Evolutionary conservation across 2,329 filamentous ascomycete species (phyloP).

Genomic region (Alternaria panax): DNA sequence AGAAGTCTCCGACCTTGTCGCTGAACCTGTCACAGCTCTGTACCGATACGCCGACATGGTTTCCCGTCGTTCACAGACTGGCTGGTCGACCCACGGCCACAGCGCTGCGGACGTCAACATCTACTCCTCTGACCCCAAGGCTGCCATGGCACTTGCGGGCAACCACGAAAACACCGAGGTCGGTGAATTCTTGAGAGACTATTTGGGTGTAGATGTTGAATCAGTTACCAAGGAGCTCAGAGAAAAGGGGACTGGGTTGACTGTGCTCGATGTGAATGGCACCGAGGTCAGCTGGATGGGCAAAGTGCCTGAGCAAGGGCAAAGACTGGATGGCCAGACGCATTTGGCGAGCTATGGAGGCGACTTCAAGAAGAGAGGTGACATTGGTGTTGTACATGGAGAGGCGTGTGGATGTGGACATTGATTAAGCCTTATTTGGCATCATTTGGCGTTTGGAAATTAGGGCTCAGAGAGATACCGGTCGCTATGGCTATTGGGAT

Average conservation of each 20-base stretch:
- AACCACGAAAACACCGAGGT: slow-evolving; percentile 97
- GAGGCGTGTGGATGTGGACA: slow-evolving; percentile 41
- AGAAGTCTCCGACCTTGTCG: slow-evolving; percentile 73
- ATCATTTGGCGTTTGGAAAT: neutral
- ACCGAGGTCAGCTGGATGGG: slow-evolving; percentile 54
- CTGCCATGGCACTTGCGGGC: slow-evolving; percentile 71
- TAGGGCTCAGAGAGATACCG: neutral
- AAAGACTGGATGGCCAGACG: slow-evolving; percentile 57
- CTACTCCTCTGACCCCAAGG: slow-evolving; percentile 77
- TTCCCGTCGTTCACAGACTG: slow-evolving; percentile 84
- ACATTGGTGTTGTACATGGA: slow-evolving; percentile 36
- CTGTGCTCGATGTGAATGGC: slow-evolving; percentile 36
- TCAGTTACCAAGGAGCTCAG: slow-evolving; percentile 78
- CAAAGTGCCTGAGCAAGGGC: slow-evolving; percentile 48
- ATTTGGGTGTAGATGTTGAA: slow-evolving; percentile 80
- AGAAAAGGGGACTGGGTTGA: slow-evolving; percentile 57
- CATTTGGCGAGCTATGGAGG: slow-evolving; percentile 51
- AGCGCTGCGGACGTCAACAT: slow-evolving; percentile 92
- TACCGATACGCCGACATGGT: slow-evolving; percentile 83
- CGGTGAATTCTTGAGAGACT: slow-evolving; percentile 79
- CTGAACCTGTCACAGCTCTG: slow-evolving; percentile 63
- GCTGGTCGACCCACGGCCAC: slow-evolving; percentile 95
- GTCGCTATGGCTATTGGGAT: neutral
- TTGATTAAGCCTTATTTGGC: slow-evolving; percentile 13
- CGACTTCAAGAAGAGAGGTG: slow-evolving; percentile 46